phyloP scores from a whole-genome alignment of 257 asterid genomes.

The Thymus mandschuricus region DNA sequence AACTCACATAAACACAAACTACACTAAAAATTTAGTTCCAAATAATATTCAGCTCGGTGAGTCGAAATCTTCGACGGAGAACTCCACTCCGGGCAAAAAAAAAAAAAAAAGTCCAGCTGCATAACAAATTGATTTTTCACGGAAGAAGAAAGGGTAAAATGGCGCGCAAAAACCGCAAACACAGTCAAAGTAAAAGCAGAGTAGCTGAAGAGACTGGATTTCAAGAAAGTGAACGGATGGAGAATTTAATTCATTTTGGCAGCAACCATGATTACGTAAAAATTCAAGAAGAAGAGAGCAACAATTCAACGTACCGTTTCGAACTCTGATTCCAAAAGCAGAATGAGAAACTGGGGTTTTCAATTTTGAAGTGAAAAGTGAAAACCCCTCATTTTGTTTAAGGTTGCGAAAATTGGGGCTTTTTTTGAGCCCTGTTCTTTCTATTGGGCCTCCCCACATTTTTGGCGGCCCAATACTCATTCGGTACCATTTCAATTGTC shows the following conservation, averaged over 20 bases:
- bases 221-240: neutral
- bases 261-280: neutral
- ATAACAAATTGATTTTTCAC: neutral
- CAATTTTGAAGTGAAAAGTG: conserved; percentile 22
- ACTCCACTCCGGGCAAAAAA: neutral
- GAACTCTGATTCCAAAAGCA: conserved; percentile 4
- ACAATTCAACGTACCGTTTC: conserved; percentile 13
- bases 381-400: conserved; percentile 17
- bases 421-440: conserved; percentile 6
- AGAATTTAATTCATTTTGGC: neutral
- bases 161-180: conserved; percentile 11
- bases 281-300: neutral
- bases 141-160: neutral
- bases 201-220: conserved; percentile 5
- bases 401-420: neutral
- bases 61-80: neutral
- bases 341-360: conserved; percentile 15
- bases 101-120: neutral
- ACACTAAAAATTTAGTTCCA: conserved; percentile 3
- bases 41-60: neutral
- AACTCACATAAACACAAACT: neutral
- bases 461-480: too few relatives aligned
- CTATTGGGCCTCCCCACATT: neutral
- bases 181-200: neutral
- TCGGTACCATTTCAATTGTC: too few relatives aligned